These are phyloP conservation scores for Pleurotus giganteus DNA, from an alignment of 768 basidiomycete species.

Conservation along the genomic window DNA sequence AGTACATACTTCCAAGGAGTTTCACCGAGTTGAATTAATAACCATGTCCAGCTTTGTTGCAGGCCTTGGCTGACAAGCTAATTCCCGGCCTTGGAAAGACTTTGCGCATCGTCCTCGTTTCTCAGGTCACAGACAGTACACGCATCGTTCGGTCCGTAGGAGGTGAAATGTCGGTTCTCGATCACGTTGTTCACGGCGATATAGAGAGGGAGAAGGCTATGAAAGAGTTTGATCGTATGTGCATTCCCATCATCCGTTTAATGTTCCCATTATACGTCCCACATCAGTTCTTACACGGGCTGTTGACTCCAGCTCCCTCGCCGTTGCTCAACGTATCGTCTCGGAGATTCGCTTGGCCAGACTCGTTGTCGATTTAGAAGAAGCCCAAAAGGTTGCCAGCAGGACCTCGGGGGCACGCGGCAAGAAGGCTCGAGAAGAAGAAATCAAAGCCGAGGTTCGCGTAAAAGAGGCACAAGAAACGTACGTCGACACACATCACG, in stretches of 20 bases:
- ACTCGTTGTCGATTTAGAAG: conserved; percentile 31
- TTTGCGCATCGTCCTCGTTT: conserved; percentile 42
- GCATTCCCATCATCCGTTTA: conserved; percentile 9
- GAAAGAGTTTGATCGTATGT: conserved; percentile 24
- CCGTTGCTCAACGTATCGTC: conserved; percentile 23
- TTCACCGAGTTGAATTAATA: too few relatives aligned
- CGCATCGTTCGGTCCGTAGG: conserved; percentile 17
- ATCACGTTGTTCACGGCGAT: conserved; percentile 46
- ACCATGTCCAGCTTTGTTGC: conserved; percentile 25
- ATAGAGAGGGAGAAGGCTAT: conserved; percentile 30
- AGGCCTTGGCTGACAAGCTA: conserved; percentile 38
- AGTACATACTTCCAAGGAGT: neutral
- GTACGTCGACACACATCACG: conserved; percentile 26
- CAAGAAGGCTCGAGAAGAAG: conserved; percentile 50
- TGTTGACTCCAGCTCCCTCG: conserved; percentile 20
- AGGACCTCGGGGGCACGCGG: conserved; percentile 57
- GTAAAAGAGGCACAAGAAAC: conserved; percentile 29
- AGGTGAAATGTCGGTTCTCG: conserved; percentile 24
- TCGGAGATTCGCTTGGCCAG: conserved; percentile 24
- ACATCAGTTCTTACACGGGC: conserved; percentile 23
- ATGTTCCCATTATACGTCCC: neutral
- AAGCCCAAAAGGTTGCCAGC: conserved; percentile 39
- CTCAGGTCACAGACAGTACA: conserved; percentile 33
- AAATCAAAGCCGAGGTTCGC: conserved; percentile 42
- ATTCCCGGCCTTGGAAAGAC: conserved; percentile 47